Base-by-base conservation (phyloP, 495 filamentous ascomycete genomes). In the Aspergillus funiculosus region DNA sequence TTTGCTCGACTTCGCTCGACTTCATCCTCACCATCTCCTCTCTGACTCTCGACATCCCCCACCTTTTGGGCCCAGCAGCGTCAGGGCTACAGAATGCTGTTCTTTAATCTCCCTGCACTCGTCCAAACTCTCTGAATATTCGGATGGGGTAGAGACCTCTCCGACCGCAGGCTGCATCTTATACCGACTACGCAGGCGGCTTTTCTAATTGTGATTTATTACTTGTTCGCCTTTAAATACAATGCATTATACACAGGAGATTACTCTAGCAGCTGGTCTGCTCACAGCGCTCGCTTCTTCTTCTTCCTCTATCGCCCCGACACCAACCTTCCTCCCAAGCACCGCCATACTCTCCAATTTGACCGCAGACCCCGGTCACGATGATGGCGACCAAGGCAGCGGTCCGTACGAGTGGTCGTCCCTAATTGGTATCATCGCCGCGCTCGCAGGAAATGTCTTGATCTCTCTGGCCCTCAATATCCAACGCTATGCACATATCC, bases 381-480 rank as follows among this genome's bases (percentile, higher is more conserved):
- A 51, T 31, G 56, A 73, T 62, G 64, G 61, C 19, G 63, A 71
- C 18, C 65, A 60, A 21, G 63, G 64, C 24, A 63, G 64, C 18
- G 63, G 77, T 1, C 64, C 86, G 6, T 78, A 81, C 43, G 73
- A 86, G 56, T 95, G 90, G 89, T 92, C 87, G 8, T 91, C 87
- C 1, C 67, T 96, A 45, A 97, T 98, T 55, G 92, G 92, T 54
- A 96, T 98, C 56, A 62, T 89, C 35, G 90, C 90, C 1, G 91
- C 92, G 28, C 89, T 98, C 59, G 72, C 78, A 36, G 92, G 92
- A 25, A 97, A 96, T 61, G 73, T 95, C 25, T 72, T 98, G 42
- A 97, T 98, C 27, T 94, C 90, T 4, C 75, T 97, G 42, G 92
- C 92, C 10, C 85, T 98, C 45, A 98, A 98, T 53, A 87, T 92